A percentile compares a stretch with the other conserved stretches of the same genome.
phyloP scores from a whole-genome alignment of 805 yeast genomes.

The Candida pseudofarinosa region DNA sequence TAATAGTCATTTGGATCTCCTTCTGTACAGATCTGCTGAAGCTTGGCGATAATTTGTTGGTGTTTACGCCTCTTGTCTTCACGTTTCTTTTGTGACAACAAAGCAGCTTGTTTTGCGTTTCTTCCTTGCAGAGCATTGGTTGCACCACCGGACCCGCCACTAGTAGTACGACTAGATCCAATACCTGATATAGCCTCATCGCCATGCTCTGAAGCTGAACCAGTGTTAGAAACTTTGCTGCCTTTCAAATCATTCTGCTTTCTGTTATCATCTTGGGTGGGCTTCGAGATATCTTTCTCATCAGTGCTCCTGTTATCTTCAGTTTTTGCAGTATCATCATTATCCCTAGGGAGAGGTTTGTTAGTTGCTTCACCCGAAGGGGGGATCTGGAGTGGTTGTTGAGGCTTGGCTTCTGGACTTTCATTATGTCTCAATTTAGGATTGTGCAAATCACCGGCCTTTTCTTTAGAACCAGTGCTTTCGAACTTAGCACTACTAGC shows the following conservation, averaged over 20 bases:
- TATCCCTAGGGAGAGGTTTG: conserved; percentile 3
- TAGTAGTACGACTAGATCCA: background rate
- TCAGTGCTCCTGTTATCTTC: conserved; percentile 12
- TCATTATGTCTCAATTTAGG: conserved; percentile 18
- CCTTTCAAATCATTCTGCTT: background rate
- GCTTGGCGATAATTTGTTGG: conserved; percentile 64
- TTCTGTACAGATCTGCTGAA: conserved; percentile 72
- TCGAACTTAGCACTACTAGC: conserved; percentile 26
- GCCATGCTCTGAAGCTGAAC: background rate
- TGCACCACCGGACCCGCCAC: conserved; percentile 10
- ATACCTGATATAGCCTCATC: background rate
- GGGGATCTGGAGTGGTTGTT: conserved; percentile 43
- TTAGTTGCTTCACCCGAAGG: conserved; percentile 15
- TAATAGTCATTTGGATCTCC: conserved; percentile 80
- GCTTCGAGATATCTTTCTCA: conserved; percentile 9
- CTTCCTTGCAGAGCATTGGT: conserved; percentile 35
- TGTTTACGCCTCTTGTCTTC: conserved; percentile 75
- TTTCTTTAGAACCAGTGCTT: conserved; percentile 4
- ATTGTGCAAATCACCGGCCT: conserved; percentile 4
- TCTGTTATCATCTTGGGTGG: background rate
- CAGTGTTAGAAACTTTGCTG: background rate
- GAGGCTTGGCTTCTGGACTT: conserved; percentile 25
- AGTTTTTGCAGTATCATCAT: conserved; percentile 5
- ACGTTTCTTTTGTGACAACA: conserved; percentile 60
- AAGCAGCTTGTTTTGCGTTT: conserved; percentile 52